Conservation (phyloP, 2,329 filamentous ascomycete species). For the Aspergillus fumigatus region DNA sequence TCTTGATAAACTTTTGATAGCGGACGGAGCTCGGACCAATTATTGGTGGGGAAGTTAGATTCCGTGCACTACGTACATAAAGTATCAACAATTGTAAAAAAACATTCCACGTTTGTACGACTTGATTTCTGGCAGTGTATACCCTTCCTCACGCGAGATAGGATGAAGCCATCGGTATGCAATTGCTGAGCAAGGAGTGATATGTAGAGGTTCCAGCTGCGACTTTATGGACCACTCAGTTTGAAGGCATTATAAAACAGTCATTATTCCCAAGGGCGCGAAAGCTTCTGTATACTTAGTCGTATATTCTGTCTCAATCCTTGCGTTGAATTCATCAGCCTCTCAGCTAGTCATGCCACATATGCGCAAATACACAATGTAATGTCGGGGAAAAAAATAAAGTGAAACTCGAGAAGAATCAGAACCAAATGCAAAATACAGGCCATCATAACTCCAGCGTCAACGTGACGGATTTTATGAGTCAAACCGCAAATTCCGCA, state of each 20-base stretch:
- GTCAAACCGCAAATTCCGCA: constrained; percentile 25
- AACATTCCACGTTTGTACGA: not conserved
- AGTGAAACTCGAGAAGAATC: constrained; percentile 24
- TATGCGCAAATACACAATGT: constrained; percentile 27
- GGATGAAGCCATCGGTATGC: not conserved
- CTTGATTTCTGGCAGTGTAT: not conserved
- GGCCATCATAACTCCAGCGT: constrained; percentile 36
- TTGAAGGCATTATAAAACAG: not conserved
- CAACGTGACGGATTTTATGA: constrained; percentile 33
- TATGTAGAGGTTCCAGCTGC: not conserved
- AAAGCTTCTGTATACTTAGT: not conserved
- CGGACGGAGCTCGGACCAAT: not conserved
- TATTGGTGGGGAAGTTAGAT: not conserved
- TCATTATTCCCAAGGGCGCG: not conserved
- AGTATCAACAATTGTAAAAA: not conserved
- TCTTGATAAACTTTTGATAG: not conserved
- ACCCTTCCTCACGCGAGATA: no score
- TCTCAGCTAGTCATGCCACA: constrained; percentile 29
- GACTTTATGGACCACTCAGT: not conserved
- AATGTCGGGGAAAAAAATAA: constrained; percentile 21
- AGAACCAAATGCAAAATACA: constrained; percentile 23
- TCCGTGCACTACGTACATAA: no score
- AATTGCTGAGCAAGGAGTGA: not conserved
- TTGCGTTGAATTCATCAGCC: constrained; percentile 20
- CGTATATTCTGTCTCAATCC: not conserved